Evolutionary conservation across 148 eudicot species (phyloP).

Genomic region (Rhododendron vialii): DNA sequence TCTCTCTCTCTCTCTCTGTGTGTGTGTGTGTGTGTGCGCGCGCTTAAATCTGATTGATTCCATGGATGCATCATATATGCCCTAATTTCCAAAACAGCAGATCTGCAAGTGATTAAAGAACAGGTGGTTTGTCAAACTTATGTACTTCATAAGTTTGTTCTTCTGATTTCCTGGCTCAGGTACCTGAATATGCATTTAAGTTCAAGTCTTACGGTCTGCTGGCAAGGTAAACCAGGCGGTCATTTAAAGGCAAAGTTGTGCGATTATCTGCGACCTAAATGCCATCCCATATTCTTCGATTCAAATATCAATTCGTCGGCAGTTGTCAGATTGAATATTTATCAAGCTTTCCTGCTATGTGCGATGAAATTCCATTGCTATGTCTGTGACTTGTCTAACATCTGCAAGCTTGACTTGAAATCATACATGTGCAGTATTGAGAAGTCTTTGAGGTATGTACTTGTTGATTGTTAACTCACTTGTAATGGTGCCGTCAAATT

Average conservation of each 20-base stretch:
- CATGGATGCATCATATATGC: not conserved
- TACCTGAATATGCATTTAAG: slow-evolving; percentile 57
- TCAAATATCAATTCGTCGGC: slow-evolving; percentile 65
- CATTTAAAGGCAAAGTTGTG: slow-evolving; percentile 55
- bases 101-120: not conserved
- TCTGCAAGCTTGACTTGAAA: slow-evolving; percentile 29
- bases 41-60: not conserved
- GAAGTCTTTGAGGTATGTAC: slow-evolving; percentile 56
- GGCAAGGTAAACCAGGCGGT: slow-evolving; percentile 45
- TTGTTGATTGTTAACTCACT: not conserved
- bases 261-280: slow-evolving; percentile 76
- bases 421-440: slow-evolving; percentile 35
- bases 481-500: not conserved
- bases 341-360: slow-evolving; percentile 72
- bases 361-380: slow-evolving; percentile 95
- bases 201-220: slow-evolving; percentile 61
- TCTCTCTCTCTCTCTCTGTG: not conserved
- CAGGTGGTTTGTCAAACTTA: not conserved
- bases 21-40: too few relatives aligned
- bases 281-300: slow-evolving; percentile 83
- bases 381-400: slow-evolving; percentile 38
- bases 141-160: not conserved
- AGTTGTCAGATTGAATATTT: slow-evolving; percentile 68
- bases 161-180: slow-evolving; percentile 31
- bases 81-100: not conserved